phyloP scores from a whole-genome alignment of 805 yeast species.

The Cyberlindnera amylophila region DNA sequence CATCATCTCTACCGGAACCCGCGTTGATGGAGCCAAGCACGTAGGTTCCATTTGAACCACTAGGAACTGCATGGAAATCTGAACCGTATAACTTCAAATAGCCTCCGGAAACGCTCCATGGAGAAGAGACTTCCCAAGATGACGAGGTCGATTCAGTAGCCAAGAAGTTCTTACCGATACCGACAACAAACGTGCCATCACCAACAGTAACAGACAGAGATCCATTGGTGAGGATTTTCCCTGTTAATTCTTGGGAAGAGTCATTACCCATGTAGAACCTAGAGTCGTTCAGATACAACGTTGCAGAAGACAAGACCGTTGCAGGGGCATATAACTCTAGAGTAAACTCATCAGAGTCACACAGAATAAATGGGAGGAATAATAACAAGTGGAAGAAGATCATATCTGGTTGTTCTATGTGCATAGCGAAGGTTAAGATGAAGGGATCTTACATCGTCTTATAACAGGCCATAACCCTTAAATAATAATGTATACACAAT shows the following conservation, averaged over 20 bases:
- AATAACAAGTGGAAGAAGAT: background rate
- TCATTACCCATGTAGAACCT: background rate
- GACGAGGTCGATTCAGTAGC: slow-evolving; percentile 8
- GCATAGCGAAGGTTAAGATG: too few relatives aligned
- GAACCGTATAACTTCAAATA: slow-evolving; percentile 15
- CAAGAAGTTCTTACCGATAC: slow-evolving; percentile 18
- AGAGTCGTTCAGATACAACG: background rate
- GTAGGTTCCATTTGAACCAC: slow-evolving; percentile 11
- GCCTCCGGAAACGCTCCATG: slow-evolving; percentile 17
- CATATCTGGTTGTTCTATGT: too few relatives aligned
- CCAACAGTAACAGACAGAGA: too few relatives aligned
- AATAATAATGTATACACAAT: too few relatives aligned
- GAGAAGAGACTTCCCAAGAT: slow-evolving; percentile 11
- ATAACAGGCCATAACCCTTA: too few relatives aligned
- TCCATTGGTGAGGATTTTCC: too few relatives aligned
- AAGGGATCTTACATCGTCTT: too few relatives aligned
- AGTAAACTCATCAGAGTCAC: background rate
- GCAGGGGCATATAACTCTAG: background rate
- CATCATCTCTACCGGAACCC: slow-evolving; percentile 12
- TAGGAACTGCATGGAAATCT: slow-evolving; percentile 21
- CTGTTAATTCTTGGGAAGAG: too few relatives aligned
- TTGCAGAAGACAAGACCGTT: background rate
- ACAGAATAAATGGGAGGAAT: background rate
- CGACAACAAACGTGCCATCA: too few relatives aligned
- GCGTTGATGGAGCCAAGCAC: slow-evolving; percentile 21